Percentiles rank a stretch among this genome's conserved stretches.
These are phyloP conservation scores for Ensete ventricosum DNA, from an alignment of 176 grass and related monocot species.

Conservation along the genomic window DNA sequence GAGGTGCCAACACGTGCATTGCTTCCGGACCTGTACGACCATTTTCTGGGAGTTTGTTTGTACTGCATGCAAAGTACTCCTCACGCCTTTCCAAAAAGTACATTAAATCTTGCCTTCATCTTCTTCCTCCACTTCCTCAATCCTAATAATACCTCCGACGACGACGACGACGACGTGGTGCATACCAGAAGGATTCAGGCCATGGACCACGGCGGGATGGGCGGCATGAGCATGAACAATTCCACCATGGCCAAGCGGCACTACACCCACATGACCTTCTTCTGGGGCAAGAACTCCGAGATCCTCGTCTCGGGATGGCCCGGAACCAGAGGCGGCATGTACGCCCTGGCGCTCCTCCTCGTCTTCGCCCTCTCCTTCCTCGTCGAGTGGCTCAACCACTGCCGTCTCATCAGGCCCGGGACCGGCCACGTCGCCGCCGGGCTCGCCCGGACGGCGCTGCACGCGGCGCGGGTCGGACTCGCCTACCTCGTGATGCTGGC, in stretches of 20 bases:
- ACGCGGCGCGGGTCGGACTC: conserved; percentile 36
- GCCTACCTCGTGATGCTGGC: conserved; percentile 87
- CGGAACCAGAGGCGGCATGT: conserved; percentile 41
- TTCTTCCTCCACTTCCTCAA: too few species aligned
- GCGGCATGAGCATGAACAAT: not conserved
- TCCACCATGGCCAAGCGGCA: conserved; percentile 9
- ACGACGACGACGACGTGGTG: too few species aligned
- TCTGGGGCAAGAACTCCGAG: conserved; percentile 64
- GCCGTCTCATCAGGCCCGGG: not conserved
- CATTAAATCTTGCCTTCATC: too few species aligned
- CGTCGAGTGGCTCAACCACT: conserved; percentile 39
- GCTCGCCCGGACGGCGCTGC: conserved; percentile 23
- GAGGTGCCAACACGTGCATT: too few species aligned
- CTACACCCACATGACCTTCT: conserved; percentile 83
- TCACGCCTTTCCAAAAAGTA: too few species aligned
- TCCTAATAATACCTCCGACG: too few species aligned
- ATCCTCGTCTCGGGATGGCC: conserved; percentile 66
- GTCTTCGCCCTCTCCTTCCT: conserved; percentile 39
- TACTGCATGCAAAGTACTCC: too few species aligned
- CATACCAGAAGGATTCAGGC: not conserved
- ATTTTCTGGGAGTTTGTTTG: too few species aligned
- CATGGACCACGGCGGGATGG: not conserved
- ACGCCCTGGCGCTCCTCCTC: conserved; percentile 49
- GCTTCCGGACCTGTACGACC: too few species aligned
- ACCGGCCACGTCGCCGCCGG: conserved; percentile 2